Base-by-base conservation (phyloP, 2,329 filamentous ascomycete genomes). In the Myriosclerotinia scirpicola region DNA sequence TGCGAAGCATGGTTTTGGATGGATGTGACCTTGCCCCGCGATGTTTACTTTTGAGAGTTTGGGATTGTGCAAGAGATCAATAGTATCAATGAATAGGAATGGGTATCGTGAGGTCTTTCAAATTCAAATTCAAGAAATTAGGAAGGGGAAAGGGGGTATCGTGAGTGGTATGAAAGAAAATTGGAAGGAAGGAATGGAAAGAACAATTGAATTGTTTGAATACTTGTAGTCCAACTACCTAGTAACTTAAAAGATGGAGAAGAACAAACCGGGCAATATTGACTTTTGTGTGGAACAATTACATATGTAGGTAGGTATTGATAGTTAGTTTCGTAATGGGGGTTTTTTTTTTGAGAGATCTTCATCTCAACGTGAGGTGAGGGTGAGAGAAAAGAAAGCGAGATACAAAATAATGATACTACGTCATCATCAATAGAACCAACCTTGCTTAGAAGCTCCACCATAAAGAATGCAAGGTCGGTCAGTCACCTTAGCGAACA, bases 1-100 rank as follows among this genome's bases (percentile, higher is more conserved):
- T 72, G 58, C 75, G 74, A 69, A 76, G 71, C 75, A 76, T 76
- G 34, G 58, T 73, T 67, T 53, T 64, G 36, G 58, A 44, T 54
- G 65, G 69, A 42, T 69, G 66, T 67, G 54, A 64, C 67, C 65
- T 71, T 71, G 67, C 71, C 72, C 73, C 69, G 70, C 71, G 73
- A 70, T 71, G 34, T 38, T 50, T 50, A 22, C 2, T 14, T 7
- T 4, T 42, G 40, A 14, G 26, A 46, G 15, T 17, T 22, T 48
- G 44, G 11, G 34, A 17, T 65, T 46, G 64, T 67, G 61, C 44
- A 54, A 59, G 66, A 66, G 53, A 64, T 67, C 67, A 70, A 71
- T 67, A 1, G 38, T 66, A 55, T 59, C 60, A 66, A 65, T 55
- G 26, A 26, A n/a, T 36, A 36, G 26, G 6, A 20, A 30, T 34